Percentiles rank a stretch among this genome's conserved stretches.
These are phyloP conservation scores for Kentomonas sorsogonicus DNA, from an alignment of 208 protist genomes.

Conservation along the genomic window DNA sequence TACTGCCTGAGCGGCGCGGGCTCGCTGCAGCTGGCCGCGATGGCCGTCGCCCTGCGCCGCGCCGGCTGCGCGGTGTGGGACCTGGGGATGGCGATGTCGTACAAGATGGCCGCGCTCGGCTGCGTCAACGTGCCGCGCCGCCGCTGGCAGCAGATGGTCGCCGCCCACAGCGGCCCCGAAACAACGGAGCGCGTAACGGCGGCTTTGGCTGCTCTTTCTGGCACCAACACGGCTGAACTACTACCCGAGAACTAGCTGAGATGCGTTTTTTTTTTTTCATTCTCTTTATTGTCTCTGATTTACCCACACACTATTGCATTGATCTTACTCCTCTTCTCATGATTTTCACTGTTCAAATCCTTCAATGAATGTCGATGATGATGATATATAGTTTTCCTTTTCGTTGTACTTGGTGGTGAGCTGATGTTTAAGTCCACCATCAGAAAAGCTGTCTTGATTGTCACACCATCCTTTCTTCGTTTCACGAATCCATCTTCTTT, in stretches of 20 bases:
- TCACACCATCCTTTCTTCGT: no score
- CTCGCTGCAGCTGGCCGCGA: slow-evolving; percentile 56
- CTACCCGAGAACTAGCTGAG: neutral
- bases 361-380: no score
- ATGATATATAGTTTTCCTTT: no score
- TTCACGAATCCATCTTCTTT: no score
- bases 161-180: slow-evolving; percentile 4
- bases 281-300: no score
- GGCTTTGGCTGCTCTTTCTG: slow-evolving; percentile 16
- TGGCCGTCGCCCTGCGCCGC: slow-evolving; percentile 33
- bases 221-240: slow-evolving; percentile 17
- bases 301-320: no score
- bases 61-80: slow-evolving; percentile 77
- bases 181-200: neutral
- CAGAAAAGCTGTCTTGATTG: no score
- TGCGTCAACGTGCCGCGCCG: slow-evolving; percentile 29
- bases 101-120: slow-evolving; percentile 49
- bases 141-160: slow-evolving; percentile 41
- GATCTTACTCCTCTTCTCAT: no score
- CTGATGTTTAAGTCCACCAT: no score
- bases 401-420: no score
- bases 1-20: slow-evolving; percentile 72
- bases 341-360: no score
- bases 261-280: slow-evolving; percentile 5
- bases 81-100: slow-evolving; percentile 82